Percentiles rank a stretch among this genome's conserved stretches.
phyloP scores from a whole-genome alignment of 192 early-diverging fungal species.

The Coemansia sp. region DNA sequence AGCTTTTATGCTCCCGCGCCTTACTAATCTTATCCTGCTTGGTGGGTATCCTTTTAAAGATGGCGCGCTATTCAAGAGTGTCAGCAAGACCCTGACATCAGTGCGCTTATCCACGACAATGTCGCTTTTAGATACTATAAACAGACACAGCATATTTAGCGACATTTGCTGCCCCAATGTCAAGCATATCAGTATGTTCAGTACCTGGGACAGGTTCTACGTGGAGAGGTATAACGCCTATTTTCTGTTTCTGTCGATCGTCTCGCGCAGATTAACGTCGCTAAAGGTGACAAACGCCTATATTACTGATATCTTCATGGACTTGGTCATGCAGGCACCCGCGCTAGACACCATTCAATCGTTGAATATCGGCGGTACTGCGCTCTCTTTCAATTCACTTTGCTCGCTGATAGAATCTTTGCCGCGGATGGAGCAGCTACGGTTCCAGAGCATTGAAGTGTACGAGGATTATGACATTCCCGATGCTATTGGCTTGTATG shows the following conservation, averaged over 20 bases:
- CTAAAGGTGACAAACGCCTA: neutral
- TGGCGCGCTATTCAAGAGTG: neutral
- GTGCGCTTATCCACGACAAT: neutral
- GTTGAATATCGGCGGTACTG: neutral
- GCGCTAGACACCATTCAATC: neutral
- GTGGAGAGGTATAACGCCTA: neutral
- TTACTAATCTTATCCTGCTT: neutral
- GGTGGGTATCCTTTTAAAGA: neutral
- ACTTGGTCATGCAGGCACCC: neutral
- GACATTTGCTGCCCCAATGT: neutral
- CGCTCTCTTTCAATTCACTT: neutral
- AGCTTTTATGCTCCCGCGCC: neutral
- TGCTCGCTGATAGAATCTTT: conserved; percentile 5
- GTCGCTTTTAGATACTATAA: conserved; percentile 1
- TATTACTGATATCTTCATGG: neutral
- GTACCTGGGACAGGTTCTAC: neutral
- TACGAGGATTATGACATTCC: conserved; percentile 2
- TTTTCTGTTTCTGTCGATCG: neutral
- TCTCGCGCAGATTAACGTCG: neutral
- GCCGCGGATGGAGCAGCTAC: neutral
- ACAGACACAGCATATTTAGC: neutral
- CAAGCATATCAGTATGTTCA: neutral
- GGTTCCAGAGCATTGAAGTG: conserved; percentile 4
- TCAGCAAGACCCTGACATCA: neutral
- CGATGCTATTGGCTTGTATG: neutral